Percentiles rank a stretch among this genome's conserved stretches.
These are phyloP conservation scores for Thuidium tamariscinum DNA, from an alignment of 225 moss, liverwort and hornwort genomes.

Conservation along the genomic window DNA sequence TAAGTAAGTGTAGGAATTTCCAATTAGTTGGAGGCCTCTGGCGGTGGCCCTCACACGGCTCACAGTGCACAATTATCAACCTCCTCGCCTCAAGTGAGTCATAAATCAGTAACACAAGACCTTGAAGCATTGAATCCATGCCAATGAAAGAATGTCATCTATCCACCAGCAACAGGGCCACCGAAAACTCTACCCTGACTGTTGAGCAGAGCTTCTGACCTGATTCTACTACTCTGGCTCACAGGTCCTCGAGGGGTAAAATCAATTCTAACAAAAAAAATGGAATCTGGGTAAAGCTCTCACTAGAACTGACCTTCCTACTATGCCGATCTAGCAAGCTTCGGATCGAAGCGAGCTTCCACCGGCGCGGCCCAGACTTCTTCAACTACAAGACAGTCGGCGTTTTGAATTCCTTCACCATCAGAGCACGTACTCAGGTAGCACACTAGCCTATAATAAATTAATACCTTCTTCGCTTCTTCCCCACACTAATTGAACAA, in stretches of 20 bases:
- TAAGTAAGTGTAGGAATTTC: no score
- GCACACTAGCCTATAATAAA: neutral
- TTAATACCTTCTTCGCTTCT: neutral
- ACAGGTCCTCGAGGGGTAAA: neutral
- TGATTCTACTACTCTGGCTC: neutral
- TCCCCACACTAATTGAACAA: neutral
- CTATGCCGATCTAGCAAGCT: neutral
- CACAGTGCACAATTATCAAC: no score
- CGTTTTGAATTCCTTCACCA: neutral
- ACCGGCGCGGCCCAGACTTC: neutral
- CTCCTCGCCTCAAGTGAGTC: no score
- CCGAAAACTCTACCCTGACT: neutral
- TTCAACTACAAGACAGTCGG: neutral
- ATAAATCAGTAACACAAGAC: neutral
- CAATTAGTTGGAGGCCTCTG: no score
- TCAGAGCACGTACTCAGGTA: slow-evolving; percentile 7
- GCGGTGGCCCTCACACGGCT: no score
- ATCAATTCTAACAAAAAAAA: neutral
- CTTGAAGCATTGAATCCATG: neutral
- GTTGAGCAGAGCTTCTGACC: neutral
- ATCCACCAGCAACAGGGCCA: neutral
- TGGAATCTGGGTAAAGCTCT: neutral
- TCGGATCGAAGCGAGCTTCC: no score
- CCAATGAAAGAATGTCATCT: neutral
- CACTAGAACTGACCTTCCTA: neutral